Evolutionary conservation across 768 basidiomycete genomes (phyloP), one percentile per base, ranked within the genome.

Genomic region (Sarcomyxa edulis): DNA sequence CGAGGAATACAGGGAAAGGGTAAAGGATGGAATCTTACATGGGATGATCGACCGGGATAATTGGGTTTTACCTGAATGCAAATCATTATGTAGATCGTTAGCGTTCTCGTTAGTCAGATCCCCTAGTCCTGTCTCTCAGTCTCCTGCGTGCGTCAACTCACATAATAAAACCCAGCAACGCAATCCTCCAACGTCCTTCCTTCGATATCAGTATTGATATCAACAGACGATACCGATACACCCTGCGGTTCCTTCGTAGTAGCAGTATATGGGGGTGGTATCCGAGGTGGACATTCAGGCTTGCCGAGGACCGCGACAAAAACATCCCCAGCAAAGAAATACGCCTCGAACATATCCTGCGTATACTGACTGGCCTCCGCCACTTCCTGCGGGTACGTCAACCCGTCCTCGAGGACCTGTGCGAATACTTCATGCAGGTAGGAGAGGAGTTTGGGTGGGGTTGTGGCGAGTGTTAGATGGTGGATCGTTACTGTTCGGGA

Each of bases 371-470:
- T 72, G n/a, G n/a, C n/a, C n/a, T n/a, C n/a, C n/a, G n/a, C n/a
- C n/a, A n/a, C n/a, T 59, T 91, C 86, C 59, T 94, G 92, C 0
- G 92, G 91, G 58, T 94, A 95, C 6, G 92, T 90, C 45, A 65
- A 51, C 1, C 93, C 93, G 32, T 74, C 74, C 40, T 79, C 81
- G 9, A 95, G 66, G 49, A 85, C 88, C 37, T 68, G 66, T n/a
- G 76, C 73, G 58, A 95, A 94, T 18, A 78, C 63, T 12, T 32
- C 44, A 42, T 58, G 70, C 12, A 89, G 70, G 50, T 81, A 73
- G 15, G 78, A 69, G 39, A 86, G 52, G 26, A 91, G 61, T 15
- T 66, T 46, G 18, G 43, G 41, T 28, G 48, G 54, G n/a, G 72
- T 69, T 5, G 64, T 55, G 16, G 58, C 45, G 6, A 70, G 55